Evolutionary conservation across 2,329 filamentous ascomycete genomes (phyloP), one percentile per base, ranked within the genome.

Genomic region (Colletotrichum costaricense): DNA sequence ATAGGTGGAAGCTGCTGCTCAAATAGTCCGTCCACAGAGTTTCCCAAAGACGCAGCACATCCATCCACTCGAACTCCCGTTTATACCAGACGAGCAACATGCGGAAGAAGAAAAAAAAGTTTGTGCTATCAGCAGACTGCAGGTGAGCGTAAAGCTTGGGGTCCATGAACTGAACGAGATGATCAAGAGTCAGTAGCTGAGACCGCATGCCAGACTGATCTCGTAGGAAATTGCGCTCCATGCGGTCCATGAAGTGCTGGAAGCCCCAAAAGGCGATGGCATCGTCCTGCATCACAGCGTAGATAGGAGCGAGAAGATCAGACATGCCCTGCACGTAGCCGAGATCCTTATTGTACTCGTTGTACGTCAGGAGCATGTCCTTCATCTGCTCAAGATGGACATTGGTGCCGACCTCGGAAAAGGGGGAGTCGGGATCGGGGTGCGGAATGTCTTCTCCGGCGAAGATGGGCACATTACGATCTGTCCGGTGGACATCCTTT

Each of bases 81-180:
- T 99, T 99, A 83, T 97, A 99, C 97, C 97, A 99, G 11, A 99
- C 97, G 1, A 99, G 88, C 42, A 99, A 88, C 97, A 98, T 98
- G 73, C 97, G 94, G 90, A 98, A 99, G 87, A 99, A 98, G 87
- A 99, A 99, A 84, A 99, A 99, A 84, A 99, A 99, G 82, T 99
- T 99, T 28, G 97, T 99, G 79, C 94, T 97, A 79, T 99, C 97
- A 24, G 95, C 94, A 19, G 90, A 92, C 81, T 97, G 91, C 0
- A 99, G 90, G 78, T 99, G 97, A 2, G 94, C 88, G 83, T 98
- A 98, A 8, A 99, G 91, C 80, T 95, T 94, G 0, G 97, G 97
- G 77, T 99, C 97, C 91, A 99, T 95, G 70, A 99, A 94, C 80
- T 97, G 95, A 14, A 98, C 95, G 1, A 99, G 92, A 76, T 99